Evolutionary conservation across 306 rosid species (phyloP).

Genomic region (Macrotyloma uniflorum): DNA sequence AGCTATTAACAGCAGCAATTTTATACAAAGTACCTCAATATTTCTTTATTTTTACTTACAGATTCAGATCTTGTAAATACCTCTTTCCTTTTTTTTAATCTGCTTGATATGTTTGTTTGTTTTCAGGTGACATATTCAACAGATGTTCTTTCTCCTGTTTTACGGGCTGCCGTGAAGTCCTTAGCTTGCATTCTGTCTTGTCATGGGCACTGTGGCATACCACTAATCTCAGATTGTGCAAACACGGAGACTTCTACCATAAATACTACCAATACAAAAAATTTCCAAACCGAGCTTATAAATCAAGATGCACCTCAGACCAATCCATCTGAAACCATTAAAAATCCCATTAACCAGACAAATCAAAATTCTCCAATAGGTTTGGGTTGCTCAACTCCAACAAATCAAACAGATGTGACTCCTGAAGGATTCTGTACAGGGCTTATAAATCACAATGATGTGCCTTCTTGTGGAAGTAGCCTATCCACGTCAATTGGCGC

Average conservation of each 20-base stretch:
- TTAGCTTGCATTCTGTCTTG: slow-evolving; percentile 59
- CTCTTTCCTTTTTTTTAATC: not conserved
- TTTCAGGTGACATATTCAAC: slow-evolving; percentile 63
- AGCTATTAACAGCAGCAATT: slow-evolving; percentile 69
- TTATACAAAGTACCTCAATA: slow-evolving; percentile 53
- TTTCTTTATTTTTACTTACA: not conserved
- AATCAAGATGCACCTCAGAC: not conserved
- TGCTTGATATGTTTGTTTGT: slow-evolving; percentile 27
- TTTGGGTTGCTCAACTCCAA: not conserved
- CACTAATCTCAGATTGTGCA: slow-evolving; percentile 22
- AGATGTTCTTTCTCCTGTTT: slow-evolving; percentile 56
- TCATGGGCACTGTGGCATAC: slow-evolving; percentile 56
- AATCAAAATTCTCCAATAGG: not conserved
- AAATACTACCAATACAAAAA: slow-evolving; percentile 26
- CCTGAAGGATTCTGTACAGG: slow-evolving; percentile 19
- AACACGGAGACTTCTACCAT: slow-evolving; percentile 37
- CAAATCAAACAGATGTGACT: not conserved
- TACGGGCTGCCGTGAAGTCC: slow-evolving; percentile 53
- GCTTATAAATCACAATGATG: slow-evolving; percentile 6
- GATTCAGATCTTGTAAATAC: slow-evolving; percentile 1
- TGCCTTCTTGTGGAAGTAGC: not conserved
- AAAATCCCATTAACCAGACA: not conserved
- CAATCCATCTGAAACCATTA: not conserved
- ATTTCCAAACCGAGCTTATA: slow-evolving; percentile 32
- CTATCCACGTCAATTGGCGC: slow-evolving; percentile 17